These are phyloP conservation scores for Neurospora tetraspora DNA, from an alignment of 495 filamentous ascomycete species.

Conservation along the genomic window DNA sequence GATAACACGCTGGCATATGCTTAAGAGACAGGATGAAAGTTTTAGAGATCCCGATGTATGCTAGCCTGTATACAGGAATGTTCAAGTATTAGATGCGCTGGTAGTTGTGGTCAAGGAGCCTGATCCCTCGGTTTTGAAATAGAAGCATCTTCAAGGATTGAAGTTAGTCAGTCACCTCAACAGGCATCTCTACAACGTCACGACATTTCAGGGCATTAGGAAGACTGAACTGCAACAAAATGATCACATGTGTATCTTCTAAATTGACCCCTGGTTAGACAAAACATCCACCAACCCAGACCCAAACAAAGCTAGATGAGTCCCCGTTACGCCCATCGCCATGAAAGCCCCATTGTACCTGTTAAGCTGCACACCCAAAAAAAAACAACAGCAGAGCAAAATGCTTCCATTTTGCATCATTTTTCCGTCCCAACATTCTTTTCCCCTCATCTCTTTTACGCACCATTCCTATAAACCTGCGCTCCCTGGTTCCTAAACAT, in stretches of 20 bases:
- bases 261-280: background rate
- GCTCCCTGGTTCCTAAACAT: conserved; percentile 83
- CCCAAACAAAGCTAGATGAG: background rate
- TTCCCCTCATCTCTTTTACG: conserved; percentile 8
- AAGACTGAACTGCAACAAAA: background rate
- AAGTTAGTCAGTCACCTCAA: background rate
- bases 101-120: background rate
- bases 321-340: background rate
- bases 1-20: conserved; percentile 46
- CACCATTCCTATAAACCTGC: conserved; percentile 70
- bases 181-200: background rate
- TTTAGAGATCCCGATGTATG: background rate
- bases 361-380: background rate
- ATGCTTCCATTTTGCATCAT: background rate
- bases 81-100: background rate
- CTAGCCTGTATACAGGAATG: background rate
- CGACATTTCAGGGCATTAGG: background rate
- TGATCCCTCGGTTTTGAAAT: background rate
- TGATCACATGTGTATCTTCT: background rate
- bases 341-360: background rate
- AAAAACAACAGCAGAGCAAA: background rate
- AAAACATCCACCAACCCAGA: background rate
- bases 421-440: background rate
- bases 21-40: conserved; percentile 1
- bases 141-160: background rate